Conservation (phyloP, 1,284 basidiomycete genomes). For the Polyporus tsugae region DNA sequence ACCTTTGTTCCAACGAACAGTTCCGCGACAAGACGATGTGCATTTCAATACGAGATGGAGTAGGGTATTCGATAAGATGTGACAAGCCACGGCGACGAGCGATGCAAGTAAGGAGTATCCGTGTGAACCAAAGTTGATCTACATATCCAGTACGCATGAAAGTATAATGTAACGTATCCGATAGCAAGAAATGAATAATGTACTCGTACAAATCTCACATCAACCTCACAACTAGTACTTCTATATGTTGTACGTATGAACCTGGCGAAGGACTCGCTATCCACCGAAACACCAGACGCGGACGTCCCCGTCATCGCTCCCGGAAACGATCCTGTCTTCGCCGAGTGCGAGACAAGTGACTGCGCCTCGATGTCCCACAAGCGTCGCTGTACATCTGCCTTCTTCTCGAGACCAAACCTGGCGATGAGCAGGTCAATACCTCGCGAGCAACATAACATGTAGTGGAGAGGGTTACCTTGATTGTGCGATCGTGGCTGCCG, state of each 20-base stretch:
- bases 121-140: not conserved
- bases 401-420: conserved; percentile 95
- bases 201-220: not conserved
- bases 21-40: not conserved
- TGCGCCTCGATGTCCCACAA: conserved; percentile 94
- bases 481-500: conserved; percentile 91
- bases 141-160: conserved; percentile 1
- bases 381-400: conserved; percentile 87
- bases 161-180: not conserved
- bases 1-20: not conserved
- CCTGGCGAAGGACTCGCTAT: conserved; percentile 31
- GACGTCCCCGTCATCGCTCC: conserved; percentile 89
- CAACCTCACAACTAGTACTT: not conserved
- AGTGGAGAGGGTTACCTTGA: conserved; percentile 68
- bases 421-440: conserved; percentile 22
- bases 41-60: not conserved
- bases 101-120: not conserved
- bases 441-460: conserved; percentile 15
- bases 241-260: not conserved
- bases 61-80: not conserved
- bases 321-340: conserved; percentile 96
- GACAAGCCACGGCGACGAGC: too few relatives aligned
- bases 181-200: conserved; percentile 10
- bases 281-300: conserved; percentile 84
- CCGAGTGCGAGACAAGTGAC: conserved; percentile 92